A percentile compares a stretch with the other conserved stretches of the same genome.
Conservation (phyloP, 441 rosid species). For the Geranium incanum region DNA sequence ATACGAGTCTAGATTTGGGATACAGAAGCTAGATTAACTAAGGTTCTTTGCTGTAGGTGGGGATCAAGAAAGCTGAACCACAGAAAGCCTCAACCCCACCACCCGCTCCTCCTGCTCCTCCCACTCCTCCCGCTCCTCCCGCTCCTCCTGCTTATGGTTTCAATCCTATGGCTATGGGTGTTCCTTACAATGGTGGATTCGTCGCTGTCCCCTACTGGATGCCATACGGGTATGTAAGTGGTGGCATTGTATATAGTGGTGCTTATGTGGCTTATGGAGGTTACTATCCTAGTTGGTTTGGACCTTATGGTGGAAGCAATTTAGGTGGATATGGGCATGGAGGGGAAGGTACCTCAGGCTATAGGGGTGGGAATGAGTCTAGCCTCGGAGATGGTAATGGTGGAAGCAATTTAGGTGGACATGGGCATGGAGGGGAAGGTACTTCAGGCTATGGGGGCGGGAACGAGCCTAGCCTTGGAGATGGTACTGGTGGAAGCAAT, state of each 20-base stretch:
- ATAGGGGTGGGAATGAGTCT: no score
- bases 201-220: conserved; percentile 75
- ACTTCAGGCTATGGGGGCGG: conserved; percentile 61
- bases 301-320: conserved; percentile 56
- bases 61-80: conserved; percentile 99
- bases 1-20: conserved; percentile 32
- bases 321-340: conserved; percentile 70
- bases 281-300: conserved; percentile 84
- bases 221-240: conserved; percentile 58
- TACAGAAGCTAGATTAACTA: conserved; percentile 72
- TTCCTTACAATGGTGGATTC: conserved; percentile 41
- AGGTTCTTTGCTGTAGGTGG: conserved; percentile 99
- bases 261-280: conserved; percentile 57
- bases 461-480: conserved; percentile 62
- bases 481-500: conserved; percentile 52
- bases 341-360: conserved; percentile 58
- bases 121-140: no score
- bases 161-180: conserved; percentile 20
- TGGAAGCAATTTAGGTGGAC: conserved; percentile 59
- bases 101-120: conserved; percentile 38
- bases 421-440: conserved; percentile 52
- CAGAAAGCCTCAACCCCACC: conserved; percentile 92
- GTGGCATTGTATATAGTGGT: conserved; percentile 56
- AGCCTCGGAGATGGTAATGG: conserved; percentile 29
- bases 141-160: conserved; percentile 59